Base-by-base conservation (phyloP, 73 alveolate genomes). In the Uronychia binucleata region DNA sequence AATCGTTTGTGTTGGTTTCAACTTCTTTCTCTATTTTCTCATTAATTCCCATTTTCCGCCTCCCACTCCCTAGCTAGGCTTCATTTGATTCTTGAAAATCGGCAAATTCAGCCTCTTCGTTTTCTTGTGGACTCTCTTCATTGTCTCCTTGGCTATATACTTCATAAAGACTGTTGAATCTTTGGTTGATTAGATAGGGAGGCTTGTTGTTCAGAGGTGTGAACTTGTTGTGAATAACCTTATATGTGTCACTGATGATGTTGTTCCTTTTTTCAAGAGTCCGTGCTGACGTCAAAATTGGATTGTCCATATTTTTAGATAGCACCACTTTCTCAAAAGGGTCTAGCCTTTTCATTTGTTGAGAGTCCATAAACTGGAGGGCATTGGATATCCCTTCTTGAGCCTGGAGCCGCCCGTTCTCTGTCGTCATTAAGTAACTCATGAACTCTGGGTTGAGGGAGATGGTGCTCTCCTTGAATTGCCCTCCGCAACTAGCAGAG, bases 301-400 rank as follows among this genome's bases (percentile, higher is more conserved):
- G 81, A 58, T 86, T 86, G 28, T 86, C 92, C 31, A 86, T 86
- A 27, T 88, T 82, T 60, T 86, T 86, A 8, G 92, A 58, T 31
- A 86, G 34, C 19, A 78, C 80, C 57, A 86, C 87, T 79, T 79
- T 80, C 28, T 79, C 86, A 79, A 86, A 86, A 1, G 92, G 92
- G 78, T 86, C 92, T 14, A 46, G 67, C 19, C 67, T 11, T 46
- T 46, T 46, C 67, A 46, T 46, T 19, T 46, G 19, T 46, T 46
- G 19, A 11, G 5, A 46, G 67, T 19, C 19, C 67, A 46, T 46
- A 19, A 46, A 46, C 19, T 46, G n/a, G n/a, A 46, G 19, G 19
- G 67, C 67, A 46, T 5, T 46, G 19, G 67, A 11, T 5, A 46
- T 46, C 19, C 67, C 67, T 46, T 46, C 67, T 11, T 46, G 5